phyloP scores from a whole-genome alignment of 495 filamentous ascomycete genomes.

The Geoglossum glabrum region DNA sequence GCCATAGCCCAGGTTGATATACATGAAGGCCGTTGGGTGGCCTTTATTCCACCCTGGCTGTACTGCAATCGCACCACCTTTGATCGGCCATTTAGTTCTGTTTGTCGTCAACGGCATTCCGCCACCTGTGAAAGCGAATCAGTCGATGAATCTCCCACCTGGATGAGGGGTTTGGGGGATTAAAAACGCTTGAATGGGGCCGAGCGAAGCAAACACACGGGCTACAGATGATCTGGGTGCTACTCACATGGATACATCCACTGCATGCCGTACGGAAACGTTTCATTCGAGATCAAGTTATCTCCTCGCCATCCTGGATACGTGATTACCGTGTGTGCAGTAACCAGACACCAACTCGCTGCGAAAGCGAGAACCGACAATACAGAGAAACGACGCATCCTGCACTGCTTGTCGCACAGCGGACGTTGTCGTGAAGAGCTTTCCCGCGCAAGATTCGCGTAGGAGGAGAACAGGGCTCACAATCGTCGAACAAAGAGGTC shows the following conservation, averaged over 20 bases:
- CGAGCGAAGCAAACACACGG: neutral
- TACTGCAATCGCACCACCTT: conserved; percentile 66
- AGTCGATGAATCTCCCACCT: conserved; percentile 3
- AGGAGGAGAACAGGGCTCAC: neutral
- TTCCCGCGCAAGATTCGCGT: neutral
- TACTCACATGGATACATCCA: conserved; percentile 94
- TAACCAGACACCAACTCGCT: conserved; percentile 21
- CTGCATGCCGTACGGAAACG: conserved; percentile 85
- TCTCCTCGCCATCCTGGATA: conserved; percentile 93
- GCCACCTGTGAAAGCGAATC: conserved; percentile 39
- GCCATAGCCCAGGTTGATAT: conserved; percentile 86
- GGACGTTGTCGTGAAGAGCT: neutral
- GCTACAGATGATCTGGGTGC: neutral
- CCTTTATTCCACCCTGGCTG: conserved; percentile 95
- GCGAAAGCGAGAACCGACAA: conserved; percentile 26
- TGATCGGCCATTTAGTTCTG: conserved; percentile 78
- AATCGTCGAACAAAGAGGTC: neutral
- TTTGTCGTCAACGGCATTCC: conserved; percentile 63
- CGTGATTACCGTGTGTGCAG: conserved; percentile 72
- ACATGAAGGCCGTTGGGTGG: conserved; percentile 66
- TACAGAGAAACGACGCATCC: conserved; percentile 22
- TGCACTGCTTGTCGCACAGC: neutral
- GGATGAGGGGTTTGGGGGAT: neutral
- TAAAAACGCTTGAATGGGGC: neutral
- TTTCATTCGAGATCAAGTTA: conserved; percentile 63